Conservation (phyloP, 257 asterid genomes). For the Solanum gandarillasii region DNA sequence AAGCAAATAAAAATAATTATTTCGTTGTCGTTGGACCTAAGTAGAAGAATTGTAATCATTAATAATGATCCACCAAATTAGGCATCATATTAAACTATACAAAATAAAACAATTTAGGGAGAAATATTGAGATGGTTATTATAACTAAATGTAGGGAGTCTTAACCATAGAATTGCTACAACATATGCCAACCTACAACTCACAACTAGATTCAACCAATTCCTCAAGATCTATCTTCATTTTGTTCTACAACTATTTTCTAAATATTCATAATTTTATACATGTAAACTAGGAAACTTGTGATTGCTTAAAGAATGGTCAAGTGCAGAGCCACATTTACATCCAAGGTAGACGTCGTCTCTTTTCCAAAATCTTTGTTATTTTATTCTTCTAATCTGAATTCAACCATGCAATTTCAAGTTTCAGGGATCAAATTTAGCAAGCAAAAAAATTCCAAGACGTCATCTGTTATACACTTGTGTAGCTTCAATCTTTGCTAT, state of each 20-base stretch:
- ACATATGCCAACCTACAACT: background rate
- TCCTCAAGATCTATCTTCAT: background rate
- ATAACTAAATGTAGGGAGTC: background rate
- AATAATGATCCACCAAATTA: background rate
- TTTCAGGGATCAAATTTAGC: constrained; percentile 9
- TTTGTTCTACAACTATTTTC: background rate
- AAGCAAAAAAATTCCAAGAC: constrained; percentile 13
- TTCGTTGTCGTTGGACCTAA: background rate
- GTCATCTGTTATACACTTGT: constrained; percentile 48
- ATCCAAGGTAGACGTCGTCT: background rate
- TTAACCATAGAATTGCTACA: background rate
- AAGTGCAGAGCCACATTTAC: background rate
- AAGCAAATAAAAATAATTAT: background rate
- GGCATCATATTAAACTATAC: background rate
- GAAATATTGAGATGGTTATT: background rate
- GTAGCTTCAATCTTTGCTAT: constrained; percentile 33
- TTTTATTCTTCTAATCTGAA: background rate
- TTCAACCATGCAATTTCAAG: background rate
- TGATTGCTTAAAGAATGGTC: background rate
- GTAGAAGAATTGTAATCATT: background rate
- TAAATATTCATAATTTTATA: background rate
- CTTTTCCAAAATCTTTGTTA: background rate
- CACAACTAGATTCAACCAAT: background rate
- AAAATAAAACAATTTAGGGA: background rate
- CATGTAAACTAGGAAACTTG: background rate